A percentile compares a stretch with the other conserved stretches of the same genome.
Evolutionary conservation across 2,329 filamentous ascomycete genomes (phyloP).

Genomic region (Calcarisporium arbuscula): DNA sequence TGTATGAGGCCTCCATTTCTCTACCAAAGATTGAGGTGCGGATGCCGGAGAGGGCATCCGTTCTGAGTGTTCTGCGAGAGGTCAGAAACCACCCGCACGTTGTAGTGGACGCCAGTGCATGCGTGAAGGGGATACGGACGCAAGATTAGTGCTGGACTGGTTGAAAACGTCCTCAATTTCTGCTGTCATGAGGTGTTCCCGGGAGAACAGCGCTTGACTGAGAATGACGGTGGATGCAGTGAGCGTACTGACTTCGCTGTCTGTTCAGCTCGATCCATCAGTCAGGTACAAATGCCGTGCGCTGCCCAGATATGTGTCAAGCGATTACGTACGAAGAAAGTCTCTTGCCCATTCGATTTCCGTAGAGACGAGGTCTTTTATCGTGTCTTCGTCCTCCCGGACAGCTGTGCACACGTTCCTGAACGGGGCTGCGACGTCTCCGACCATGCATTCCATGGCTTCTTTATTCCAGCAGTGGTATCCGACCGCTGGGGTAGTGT

Average conservation of each 20-base stretch:
- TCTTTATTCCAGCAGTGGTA: slow-evolving; percentile 39
- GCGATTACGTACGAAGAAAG: slow-evolving; percentile 11
- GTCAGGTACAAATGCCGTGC: too few species aligned
- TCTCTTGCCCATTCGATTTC: slow-evolving; percentile 8
- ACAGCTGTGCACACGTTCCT: slow-evolving; percentile 7
- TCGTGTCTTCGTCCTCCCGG: background rate
- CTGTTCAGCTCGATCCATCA: too few species aligned
- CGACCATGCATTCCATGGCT: slow-evolving; percentile 29
- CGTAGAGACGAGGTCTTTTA: slow-evolving; percentile 1
- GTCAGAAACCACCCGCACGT: slow-evolving; percentile 1
- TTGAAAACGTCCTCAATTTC: slow-evolving; percentile 1
- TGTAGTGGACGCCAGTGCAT: background rate
- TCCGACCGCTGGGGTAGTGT: slow-evolving; percentile 21
- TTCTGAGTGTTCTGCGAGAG: slow-evolving; percentile 23
- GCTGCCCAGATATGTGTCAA: too few species aligned
- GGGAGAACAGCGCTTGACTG: slow-evolving; percentile 1
- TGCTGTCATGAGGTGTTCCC: background rate
- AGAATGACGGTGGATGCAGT: background rate
- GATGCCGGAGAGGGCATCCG: slow-evolving; percentile 27
- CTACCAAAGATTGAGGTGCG: slow-evolving; percentile 30
- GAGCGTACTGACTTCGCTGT: background rate
- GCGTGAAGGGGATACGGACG: background rate
- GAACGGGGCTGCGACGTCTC: slow-evolving; percentile 28
- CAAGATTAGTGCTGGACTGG: background rate
- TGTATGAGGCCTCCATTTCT: slow-evolving; percentile 29